A percentile compares a stretch with the other conserved stretches of the same genome.
Conservation (phyloP, 2,329 filamentous ascomycete species). For the Pseudodiploospora longispora region DNA sequence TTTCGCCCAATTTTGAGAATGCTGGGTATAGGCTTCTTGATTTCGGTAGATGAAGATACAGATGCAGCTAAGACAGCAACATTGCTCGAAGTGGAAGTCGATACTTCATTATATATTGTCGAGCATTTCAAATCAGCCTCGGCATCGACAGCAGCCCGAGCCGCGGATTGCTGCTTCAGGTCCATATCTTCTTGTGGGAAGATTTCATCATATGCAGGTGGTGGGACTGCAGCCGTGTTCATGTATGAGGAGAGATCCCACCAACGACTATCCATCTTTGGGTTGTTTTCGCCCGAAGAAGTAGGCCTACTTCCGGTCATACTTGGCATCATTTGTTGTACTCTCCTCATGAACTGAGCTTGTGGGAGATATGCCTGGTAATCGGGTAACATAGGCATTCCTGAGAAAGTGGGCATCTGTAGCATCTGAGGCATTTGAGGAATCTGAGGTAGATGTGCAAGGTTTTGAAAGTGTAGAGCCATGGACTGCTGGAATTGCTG, state of each 20-base stretch:
- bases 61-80: slow-evolving; percentile 1
- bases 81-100: background rate
- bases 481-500: slow-evolving; percentile 70
- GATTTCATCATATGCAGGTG: slow-evolving; percentile 73
- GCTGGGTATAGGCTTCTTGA: slow-evolving; percentile 30
- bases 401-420: slow-evolving; percentile 44
- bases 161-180: slow-evolving; percentile 49
- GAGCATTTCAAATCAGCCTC: slow-evolving; percentile 52
- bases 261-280: slow-evolving; percentile 51
- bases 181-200: slow-evolving; percentile 53
- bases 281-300: slow-evolving; percentile 28
- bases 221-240: slow-evolving; percentile 42
- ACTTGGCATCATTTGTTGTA: slow-evolving; percentile 65
- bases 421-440: slow-evolving; percentile 56
- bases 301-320: slow-evolving; percentile 44
- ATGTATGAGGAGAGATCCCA: slow-evolving; percentile 57
- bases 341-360: slow-evolving; percentile 58
- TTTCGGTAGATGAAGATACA: slow-evolving; percentile 15
- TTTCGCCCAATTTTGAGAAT: slow-evolving; percentile 55
- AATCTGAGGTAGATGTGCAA: slow-evolving; percentile 39
- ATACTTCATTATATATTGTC: slow-evolving; percentile 39
- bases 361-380: slow-evolving; percentile 61
- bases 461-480: slow-evolving; percentile 56
- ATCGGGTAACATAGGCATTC: slow-evolving; percentile 57
- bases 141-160: slow-evolving; percentile 48